These are phyloP conservation scores for Eucalyptus victrix DNA, from an alignment of 345 rosid species.

Conservation along the genomic window DNA sequence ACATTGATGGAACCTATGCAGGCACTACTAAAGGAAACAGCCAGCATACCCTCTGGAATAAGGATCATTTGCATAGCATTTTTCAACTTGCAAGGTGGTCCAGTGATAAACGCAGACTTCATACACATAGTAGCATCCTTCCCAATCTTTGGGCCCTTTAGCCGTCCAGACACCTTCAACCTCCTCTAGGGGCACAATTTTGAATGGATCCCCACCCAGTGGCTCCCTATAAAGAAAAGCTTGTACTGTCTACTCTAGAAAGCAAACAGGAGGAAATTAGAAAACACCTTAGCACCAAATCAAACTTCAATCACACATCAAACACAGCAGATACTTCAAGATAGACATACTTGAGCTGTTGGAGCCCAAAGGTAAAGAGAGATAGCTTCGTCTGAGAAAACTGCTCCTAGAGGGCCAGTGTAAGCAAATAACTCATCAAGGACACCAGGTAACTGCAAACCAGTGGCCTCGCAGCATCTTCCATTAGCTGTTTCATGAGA, in stretches of 20 bases:
- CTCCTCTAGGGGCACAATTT: slow-evolving; percentile 43
- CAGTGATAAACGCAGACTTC: slow-evolving; percentile 79
- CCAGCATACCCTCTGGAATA: slow-evolving; percentile 80
- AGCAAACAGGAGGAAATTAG: slow-evolving; percentile 1
- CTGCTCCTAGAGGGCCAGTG: slow-evolving; percentile 85
- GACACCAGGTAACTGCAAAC: slow-evolving; percentile 81
- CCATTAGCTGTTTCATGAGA: slow-evolving; percentile 35
- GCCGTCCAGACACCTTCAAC: slow-evolving; percentile 67
- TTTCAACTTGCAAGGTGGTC: slow-evolving; percentile 59
- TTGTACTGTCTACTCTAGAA: slow-evolving; percentile 46
- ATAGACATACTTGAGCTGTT: slow-evolving; percentile 60
- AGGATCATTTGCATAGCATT: slow-evolving; percentile 90
- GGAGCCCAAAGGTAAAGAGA: slow-evolving; percentile 86
- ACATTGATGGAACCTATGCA: neutral
- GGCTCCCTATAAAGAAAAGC: slow-evolving; percentile 43
- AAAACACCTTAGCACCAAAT: neutral
- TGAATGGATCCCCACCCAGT: slow-evolving; percentile 29
- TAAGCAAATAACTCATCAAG: slow-evolving; percentile 77
- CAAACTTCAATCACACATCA: neutral
- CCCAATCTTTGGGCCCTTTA: slow-evolving; percentile 60
- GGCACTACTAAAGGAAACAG: neutral
- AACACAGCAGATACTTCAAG: neutral
- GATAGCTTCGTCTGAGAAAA: slow-evolving; percentile 37
- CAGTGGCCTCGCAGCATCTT: slow-evolving; percentile 43
- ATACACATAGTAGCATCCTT: slow-evolving; percentile 76